A percentile compares a stretch with the other conserved stretches of the same genome.
Evolutionary conservation across 805 yeast genomes (phyloP).

Genomic region (Cyberlindnera xishuangbannaensis): DNA sequence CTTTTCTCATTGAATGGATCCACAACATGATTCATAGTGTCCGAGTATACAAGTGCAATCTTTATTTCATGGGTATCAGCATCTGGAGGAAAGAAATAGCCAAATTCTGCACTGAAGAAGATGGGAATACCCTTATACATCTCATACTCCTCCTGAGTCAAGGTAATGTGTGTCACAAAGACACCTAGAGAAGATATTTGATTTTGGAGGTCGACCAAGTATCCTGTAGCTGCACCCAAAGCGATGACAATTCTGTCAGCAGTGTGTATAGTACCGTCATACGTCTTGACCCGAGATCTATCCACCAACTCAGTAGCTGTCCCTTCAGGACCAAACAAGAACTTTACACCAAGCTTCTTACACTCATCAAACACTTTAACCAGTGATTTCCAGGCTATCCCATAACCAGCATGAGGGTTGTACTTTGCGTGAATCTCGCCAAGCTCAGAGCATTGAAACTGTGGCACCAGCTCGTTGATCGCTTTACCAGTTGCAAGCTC

Average conservation of each 20-base stretch:
- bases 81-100: slow-evolving; percentile 46
- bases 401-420: slow-evolving; percentile 39
- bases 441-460: slow-evolving; percentile 23
- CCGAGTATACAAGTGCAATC: slow-evolving; percentile 28
- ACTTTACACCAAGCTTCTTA: slow-evolving; percentile 28
- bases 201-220: slow-evolving; percentile 26
- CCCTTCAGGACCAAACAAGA: slow-evolving; percentile 30
- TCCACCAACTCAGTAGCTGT: slow-evolving; percentile 16
- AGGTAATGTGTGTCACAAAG: slow-evolving; percentile 32
- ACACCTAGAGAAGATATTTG: slow-evolving; percentile 34
- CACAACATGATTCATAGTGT: slow-evolving; percentile 23
- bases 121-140: slow-evolving; percentile 35
- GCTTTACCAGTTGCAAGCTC: slow-evolving; percentile 27
- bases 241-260: slow-evolving; percentile 30
- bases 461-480: slow-evolving; percentile 25
- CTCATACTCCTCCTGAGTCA: slow-evolving; percentile 31
- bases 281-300: slow-evolving; percentile 19
- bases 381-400: slow-evolving; percentile 36
- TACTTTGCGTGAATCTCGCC: slow-evolving; percentile 25
- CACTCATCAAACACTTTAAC: slow-evolving; percentile 27
- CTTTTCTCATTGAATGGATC: slow-evolving; percentile 15
- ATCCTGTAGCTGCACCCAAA: slow-evolving; percentile 34
- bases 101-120: slow-evolving; percentile 36
- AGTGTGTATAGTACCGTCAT: slow-evolving; percentile 24
- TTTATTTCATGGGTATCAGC: slow-evolving; percentile 30